Conservation (phyloP, 2,329 filamentous ascomycete species). For the Ampelomyces quisqualis region DNA sequence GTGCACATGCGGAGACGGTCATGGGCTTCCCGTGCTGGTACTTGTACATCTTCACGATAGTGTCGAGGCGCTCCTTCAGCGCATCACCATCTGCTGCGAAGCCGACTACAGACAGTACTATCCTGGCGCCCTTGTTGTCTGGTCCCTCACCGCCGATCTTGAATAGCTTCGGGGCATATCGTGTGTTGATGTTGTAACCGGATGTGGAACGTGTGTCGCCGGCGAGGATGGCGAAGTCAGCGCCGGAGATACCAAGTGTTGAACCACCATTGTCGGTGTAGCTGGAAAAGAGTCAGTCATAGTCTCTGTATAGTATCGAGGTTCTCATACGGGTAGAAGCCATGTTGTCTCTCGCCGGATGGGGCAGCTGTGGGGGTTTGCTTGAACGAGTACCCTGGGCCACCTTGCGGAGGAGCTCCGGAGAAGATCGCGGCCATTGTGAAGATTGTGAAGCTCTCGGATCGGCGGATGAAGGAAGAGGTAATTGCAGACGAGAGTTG, state of each 20-base stretch:
- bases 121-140: conserved; percentile 78
- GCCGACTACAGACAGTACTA: conserved; percentile 90
- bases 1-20: conserved; percentile 89
- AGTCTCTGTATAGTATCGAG: conserved; percentile 33
- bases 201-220: conserved; percentile 95
- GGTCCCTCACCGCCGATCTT: conserved; percentile 90
- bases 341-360: conserved; percentile 64
- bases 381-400: conserved; percentile 62
- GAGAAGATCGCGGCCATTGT: conserved; percentile 58
- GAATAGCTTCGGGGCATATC: conserved; percentile 94
- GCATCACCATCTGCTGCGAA: conserved; percentile 95
- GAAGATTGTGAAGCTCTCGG: conserved; percentile 3
- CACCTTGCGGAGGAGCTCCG: conserved; percentile 53
- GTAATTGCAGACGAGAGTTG: conserved; percentile 11
- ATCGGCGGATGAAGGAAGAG: neutral
- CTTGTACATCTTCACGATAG: conserved; percentile 97
- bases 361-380: conserved; percentile 51
- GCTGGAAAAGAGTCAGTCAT: conserved; percentile 50
- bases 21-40: conserved; percentile 98
- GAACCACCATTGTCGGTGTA: conserved; percentile 99
- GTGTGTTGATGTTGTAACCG: conserved; percentile 97
- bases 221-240: conserved; percentile 93
- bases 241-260: conserved; percentile 89
- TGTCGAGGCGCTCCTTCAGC: conserved; percentile 88
- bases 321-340: conserved; percentile 77